Percentiles rank a stretch among this genome's conserved stretches.
Conservation (phyloP, 352 stramenopile species). For the Phytophthora sp. region DNA sequence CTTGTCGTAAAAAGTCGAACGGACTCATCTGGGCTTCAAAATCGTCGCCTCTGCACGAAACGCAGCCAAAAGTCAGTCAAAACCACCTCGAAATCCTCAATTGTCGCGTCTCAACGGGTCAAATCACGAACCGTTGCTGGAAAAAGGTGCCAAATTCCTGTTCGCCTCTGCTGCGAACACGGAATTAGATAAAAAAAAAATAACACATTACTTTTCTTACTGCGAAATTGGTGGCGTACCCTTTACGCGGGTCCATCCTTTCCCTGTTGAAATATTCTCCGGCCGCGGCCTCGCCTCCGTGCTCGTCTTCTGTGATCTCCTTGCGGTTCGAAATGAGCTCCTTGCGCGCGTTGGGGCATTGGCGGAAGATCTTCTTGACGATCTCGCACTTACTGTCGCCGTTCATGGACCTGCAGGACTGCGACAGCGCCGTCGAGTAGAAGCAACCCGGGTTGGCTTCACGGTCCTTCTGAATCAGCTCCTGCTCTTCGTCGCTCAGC, state of each 20-base stretch:
- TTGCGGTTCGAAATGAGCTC: conserved; percentile 82
- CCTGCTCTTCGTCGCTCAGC: conserved; percentile 73
- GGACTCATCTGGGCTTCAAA: conserved; percentile 82
- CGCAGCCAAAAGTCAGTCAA: not conserved
- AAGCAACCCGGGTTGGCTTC: conserved; percentile 78
- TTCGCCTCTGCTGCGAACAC: conserved; percentile 29
- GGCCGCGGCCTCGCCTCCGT: conserved; percentile 48
- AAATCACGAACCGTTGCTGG: conserved; percentile 52
- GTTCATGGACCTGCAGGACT: conserved; percentile 81
- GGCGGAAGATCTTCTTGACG: conserved; percentile 87
- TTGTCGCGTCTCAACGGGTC: not conserved
- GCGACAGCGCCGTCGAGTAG: conserved; percentile 81
- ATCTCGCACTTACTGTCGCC: conserved; percentile 88
- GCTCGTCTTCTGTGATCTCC: conserved; percentile 78
- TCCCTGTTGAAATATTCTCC: conserved; percentile 80
- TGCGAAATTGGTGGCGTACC: conserved; percentile 36
- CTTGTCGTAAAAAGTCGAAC: conserved; percentile 81
- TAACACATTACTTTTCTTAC: no score
- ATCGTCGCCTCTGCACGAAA: conserved; percentile 58
- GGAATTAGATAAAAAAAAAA: no score
- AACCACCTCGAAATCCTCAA: not conserved
- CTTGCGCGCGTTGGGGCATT: conserved; percentile 74
- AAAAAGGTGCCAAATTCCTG: conserved; percentile 57
- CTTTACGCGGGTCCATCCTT: conserved; percentile 61
- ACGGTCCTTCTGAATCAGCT: conserved; percentile 76